Conservation (phyloP, 2,329 filamentous ascomycete genomes). For the Fusarium citri region DNA sequence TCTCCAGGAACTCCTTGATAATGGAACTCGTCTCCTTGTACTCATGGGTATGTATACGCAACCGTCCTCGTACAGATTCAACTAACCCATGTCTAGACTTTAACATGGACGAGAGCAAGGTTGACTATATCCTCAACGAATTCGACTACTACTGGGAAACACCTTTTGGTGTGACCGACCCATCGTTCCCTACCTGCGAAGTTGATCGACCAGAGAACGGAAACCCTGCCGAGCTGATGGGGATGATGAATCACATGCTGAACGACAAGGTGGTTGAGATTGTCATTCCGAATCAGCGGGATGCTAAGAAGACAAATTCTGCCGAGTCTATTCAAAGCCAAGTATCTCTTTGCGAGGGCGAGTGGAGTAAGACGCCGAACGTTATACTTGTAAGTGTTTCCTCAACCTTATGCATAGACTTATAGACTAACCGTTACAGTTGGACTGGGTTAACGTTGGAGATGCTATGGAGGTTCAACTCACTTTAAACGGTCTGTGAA, state of each 20-base stretch:
- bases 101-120: conserved; percentile 58
- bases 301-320: conserved; percentile 52
- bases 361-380: conserved; percentile 42
- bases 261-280: conserved; percentile 46
- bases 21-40: conserved; percentile 72
- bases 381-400: conserved; percentile 46
- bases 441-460: conserved; percentile 58
- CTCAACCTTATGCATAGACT: background rate
- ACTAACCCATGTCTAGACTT: conserved; percentile 64
- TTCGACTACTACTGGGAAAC: conserved; percentile 80
- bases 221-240: conserved; percentile 43
- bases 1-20: conserved; percentile 71
- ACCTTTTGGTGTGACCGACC: conserved; percentile 70
- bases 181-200: conserved; percentile 71
- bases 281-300: conserved; percentile 49
- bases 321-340: conserved; percentile 45
- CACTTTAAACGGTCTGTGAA: conserved; percentile 53
- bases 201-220: conserved; percentile 68
- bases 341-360: conserved; percentile 39
- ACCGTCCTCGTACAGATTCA: background rate
- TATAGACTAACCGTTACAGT: conserved; percentile 44
- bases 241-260: conserved; percentile 47
- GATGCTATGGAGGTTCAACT: conserved; percentile 54
- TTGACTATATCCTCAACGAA: conserved; percentile 73
- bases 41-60: conserved; percentile 69